Base-by-base conservation (phyloP, 495 filamentous ascomycete genomes). In the Oidiodendron maius region DNA sequence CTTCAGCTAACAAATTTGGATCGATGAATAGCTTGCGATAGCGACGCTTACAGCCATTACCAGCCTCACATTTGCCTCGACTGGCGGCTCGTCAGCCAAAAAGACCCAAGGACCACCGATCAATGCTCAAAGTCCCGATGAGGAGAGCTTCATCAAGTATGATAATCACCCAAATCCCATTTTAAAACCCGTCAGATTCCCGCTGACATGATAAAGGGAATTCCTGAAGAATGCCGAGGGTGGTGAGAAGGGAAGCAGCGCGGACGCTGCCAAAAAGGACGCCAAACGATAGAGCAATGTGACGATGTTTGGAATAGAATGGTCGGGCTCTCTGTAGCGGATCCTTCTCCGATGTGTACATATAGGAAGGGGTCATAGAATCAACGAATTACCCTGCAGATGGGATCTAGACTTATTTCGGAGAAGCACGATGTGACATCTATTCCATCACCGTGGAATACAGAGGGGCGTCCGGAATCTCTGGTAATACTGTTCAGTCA, bases 71-170 rank as follows among this genome's bases (percentile, higher is more conserved):
- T 80, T 66, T 41, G 55, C 76, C 45, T 67, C 76, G 24, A 61
- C 73, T 56, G 61, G 82, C 47, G 85, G 88, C 56, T 70, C 76
- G 59, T 78, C 67, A 80, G 82, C 69, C 68, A 81, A 66, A 56
- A 76, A 44, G 53, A 57, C 59, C 15, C 66, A 64, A 61, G 77
- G 78, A 50, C 91, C 91, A 48, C 86, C 89, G 22, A 88, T 95
- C 75, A 84, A 91, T 67, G 90, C 91, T 37, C 71, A 73, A 50
- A 91, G 82, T 71, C 84, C 88, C 63, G 91, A 96, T 63, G 91
- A 98, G 78, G 90, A 94, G 74, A 82, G 83, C 58, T 98, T 96
- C 72, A 93, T 98, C 76, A 88, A 95, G 91, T 97, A 80, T 65
- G 86, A 68, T 18, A 12, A 21, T 12, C 17, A 12, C 6, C 12